Conservation (phyloP, 2,329 filamentous ascomycete genomes). For the Cordyceps cateniannulata region DNA sequence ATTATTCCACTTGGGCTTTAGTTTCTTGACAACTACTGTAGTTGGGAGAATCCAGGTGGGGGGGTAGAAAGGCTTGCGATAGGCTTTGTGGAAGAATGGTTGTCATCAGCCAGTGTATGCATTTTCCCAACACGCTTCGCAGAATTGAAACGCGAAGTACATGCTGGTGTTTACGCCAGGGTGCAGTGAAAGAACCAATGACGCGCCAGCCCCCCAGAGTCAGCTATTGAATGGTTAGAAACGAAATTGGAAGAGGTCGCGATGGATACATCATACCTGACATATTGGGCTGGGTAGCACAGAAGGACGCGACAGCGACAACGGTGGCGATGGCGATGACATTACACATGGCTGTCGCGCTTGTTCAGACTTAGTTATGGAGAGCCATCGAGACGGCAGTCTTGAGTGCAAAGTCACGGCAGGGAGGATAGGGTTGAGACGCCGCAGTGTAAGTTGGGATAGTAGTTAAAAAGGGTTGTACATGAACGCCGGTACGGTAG, state of each 20-base stretch:
- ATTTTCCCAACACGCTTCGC: background rate
- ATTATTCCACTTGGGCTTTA: constrained; percentile 14
- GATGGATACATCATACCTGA: background rate
- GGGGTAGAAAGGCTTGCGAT: background rate
- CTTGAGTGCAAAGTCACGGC: too few relatives aligned
- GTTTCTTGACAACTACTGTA: constrained; percentile 16
- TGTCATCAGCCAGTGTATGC: background rate
- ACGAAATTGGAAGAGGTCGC: background rate
- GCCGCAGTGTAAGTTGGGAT: too few relatives aligned
- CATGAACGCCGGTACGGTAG: too few relatives aligned
- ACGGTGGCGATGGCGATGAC: too few relatives aligned
- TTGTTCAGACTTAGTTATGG: too few relatives aligned
- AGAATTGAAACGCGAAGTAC: background rate
- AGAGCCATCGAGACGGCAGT: too few relatives aligned
- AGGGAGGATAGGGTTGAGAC: too few relatives aligned
- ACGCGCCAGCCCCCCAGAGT: background rate
- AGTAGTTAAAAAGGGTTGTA: too few relatives aligned
- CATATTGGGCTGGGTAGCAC: background rate
- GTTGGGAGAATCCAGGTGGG: constrained; percentile 12
- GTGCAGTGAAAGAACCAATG: background rate
- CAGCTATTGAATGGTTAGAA: background rate
- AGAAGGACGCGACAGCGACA: too few relatives aligned
- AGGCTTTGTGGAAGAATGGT: background rate
- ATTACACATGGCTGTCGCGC: too few relatives aligned
- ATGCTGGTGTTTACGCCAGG: background rate